These are phyloP conservation scores for Zizania latifolia DNA, from an alignment of 176 grass and related monocot species.

Conservation along the genomic window DNA sequence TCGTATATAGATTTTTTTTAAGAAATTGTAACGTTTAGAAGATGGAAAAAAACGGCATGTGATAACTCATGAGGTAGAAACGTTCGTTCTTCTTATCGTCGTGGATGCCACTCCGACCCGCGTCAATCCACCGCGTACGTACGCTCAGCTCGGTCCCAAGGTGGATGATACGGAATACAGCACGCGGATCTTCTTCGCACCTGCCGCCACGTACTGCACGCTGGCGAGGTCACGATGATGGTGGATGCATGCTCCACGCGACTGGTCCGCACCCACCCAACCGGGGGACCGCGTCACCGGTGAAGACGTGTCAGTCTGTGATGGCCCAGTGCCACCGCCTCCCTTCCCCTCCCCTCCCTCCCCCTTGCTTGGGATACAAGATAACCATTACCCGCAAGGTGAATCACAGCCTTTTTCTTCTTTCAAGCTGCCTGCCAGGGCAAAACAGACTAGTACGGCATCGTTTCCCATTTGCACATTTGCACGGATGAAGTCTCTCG, in stretches of 20 bases:
- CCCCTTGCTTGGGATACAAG: slow-evolving; percentile 38
- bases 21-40: too few species aligned
- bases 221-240: not conserved
- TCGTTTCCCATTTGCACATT: too few species aligned
- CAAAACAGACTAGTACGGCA: not conserved
- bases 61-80: too few species aligned
- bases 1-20: too few species aligned
- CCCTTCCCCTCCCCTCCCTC: too few species aligned
- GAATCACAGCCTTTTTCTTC: not conserved
- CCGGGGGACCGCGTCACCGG: not conserved
- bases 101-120: too few species aligned
- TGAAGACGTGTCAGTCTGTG: slow-evolving; percentile 8
- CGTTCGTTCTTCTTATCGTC: too few species aligned
- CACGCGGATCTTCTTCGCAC: slow-evolving; percentile 8
- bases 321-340: not conserved
- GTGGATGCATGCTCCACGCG: not conserved
- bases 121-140: not conserved
- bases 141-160: not conserved
- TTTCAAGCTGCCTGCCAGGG: not conserved
- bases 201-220: not conserved
- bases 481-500: too few species aligned
- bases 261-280: slow-evolving; percentile 12
- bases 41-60: too few species aligned
- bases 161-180: not conserved
- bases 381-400: not conserved